phyloP scores from a whole-genome alignment of 176 grass and related monocot genomes.

The Triticum turgidum region DNA sequence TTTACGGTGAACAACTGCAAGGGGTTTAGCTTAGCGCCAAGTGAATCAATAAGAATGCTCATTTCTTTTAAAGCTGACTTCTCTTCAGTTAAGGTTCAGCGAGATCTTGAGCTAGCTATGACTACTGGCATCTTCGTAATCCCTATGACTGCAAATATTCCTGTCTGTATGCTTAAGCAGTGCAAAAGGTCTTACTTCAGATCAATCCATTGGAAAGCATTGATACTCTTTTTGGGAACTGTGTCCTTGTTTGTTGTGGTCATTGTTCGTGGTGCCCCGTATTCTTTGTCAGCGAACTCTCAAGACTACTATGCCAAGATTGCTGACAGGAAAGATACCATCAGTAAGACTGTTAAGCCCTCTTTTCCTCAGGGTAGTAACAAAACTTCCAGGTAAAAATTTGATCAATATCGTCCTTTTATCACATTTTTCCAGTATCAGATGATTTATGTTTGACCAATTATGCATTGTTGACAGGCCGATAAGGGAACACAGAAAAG shows the following conservation, averaged over 20 bases:
- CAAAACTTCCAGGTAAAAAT: slow-evolving; percentile 71
- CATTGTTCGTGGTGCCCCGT: slow-evolving; percentile 40
- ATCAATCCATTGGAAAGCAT: slow-evolving; percentile 49
- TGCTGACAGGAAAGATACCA: slow-evolving; percentile 33
- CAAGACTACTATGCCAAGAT: slow-evolving; percentile 52
- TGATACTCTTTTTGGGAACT: slow-evolving; percentile 52
- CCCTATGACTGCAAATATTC: slow-evolving; percentile 82
- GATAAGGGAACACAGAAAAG: slow-evolving; percentile 56
- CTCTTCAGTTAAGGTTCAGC: slow-evolving; percentile 64
- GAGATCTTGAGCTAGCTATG: slow-evolving; percentile 84
- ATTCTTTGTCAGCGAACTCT: slow-evolving; percentile 35
- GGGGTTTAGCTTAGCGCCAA: slow-evolving; percentile 75
- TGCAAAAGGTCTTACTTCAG: slow-evolving; percentile 67
- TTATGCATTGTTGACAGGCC: slow-evolving; percentile 54
- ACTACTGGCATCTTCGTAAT: slow-evolving; percentile 73
- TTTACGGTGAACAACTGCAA: slow-evolving; percentile 66
- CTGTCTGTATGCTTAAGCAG: slow-evolving; percentile 60
- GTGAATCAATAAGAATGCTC: slow-evolving; percentile 62
- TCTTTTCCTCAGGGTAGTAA: slow-evolving; percentile 43
- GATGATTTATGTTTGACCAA: slow-evolving; percentile 19
- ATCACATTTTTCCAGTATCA: neutral
- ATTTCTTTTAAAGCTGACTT: slow-evolving; percentile 78
- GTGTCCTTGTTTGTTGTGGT: slow-evolving; percentile 52
- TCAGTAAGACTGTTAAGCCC: slow-evolving; percentile 52
- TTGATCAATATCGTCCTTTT: neutral